These are phyloP conservation scores for Xerocomus amazonicus DNA, from an alignment of 1,284 basidiomycete genomes.

Conservation along the genomic window DNA sequence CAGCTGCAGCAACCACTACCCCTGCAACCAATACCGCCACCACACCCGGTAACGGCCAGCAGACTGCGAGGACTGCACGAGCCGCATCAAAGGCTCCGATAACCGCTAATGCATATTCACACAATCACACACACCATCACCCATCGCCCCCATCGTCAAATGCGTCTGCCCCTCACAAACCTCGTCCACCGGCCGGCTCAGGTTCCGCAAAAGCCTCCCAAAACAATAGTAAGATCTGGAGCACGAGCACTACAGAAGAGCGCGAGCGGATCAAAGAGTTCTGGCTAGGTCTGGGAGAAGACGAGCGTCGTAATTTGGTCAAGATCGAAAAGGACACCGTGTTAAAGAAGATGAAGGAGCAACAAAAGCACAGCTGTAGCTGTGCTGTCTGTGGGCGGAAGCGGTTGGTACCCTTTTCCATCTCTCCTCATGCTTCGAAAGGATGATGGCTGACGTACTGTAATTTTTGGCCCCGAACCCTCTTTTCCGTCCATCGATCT, in stretches of 20 bases:
- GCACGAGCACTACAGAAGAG: slow-evolving; percentile 86
- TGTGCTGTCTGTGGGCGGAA: slow-evolving; percentile 98
- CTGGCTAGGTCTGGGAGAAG: slow-evolving; percentile 88
- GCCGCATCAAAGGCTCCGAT: slow-evolving; percentile 70
- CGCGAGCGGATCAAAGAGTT: slow-evolving; percentile 96
- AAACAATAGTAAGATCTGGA: slow-evolving; percentile 77
- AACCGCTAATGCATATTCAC: slow-evolving; percentile 49
- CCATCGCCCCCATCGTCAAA: slow-evolving; percentile 69
- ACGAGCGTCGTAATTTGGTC: slow-evolving; percentile 86
- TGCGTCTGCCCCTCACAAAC: slow-evolving; percentile 48
- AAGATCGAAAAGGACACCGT: slow-evolving; percentile 98
- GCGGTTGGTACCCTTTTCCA: slow-evolving; percentile 60
- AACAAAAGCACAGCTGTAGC: slow-evolving; percentile 92
- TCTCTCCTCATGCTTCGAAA: slow-evolving; percentile 17
- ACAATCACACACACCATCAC: slow-evolving; percentile 56
- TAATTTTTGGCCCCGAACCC: slow-evolving; percentile 23
- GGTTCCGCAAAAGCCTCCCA: slow-evolving; percentile 28
- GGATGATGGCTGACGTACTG: slow-evolving; percentile 39
- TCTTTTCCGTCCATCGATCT: slow-evolving; percentile 17
- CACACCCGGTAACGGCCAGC: slow-evolving; percentile 38
- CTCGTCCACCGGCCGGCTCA: slow-evolving; percentile 40
- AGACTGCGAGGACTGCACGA: slow-evolving; percentile 43
- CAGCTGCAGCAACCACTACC: slow-evolving; percentile 31
- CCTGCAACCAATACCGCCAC: slow-evolving; percentile 29
- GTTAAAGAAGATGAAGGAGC: slow-evolving; percentile 97